A percentile compares a stretch with the other conserved stretches of the same genome.
Conservation (phyloP, 2,329 filamentous ascomycete species). For the Beauveria sp. region DNA sequence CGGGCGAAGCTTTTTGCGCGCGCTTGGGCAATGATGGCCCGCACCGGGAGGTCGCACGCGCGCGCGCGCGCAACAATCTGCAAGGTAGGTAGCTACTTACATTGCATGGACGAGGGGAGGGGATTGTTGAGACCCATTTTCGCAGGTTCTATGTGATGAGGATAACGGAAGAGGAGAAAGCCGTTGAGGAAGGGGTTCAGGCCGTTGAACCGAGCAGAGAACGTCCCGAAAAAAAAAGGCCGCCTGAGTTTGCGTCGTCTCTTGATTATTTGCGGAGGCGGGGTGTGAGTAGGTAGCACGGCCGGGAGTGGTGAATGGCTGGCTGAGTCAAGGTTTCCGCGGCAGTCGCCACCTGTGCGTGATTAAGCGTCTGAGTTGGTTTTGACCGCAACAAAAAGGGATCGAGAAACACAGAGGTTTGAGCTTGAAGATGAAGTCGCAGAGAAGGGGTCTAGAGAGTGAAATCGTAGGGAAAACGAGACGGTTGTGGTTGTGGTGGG, state of each 20-base stretch:
- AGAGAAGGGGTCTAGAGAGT: too few relatives aligned
- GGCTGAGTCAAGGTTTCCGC: too few relatives aligned
- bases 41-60: neutral
- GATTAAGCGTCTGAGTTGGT: too few relatives aligned
- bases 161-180: neutral
- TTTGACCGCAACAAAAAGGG: neutral
- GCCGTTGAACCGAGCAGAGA: neutral
- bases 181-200: neutral
- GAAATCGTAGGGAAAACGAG: too few relatives aligned
- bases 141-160: neutral
- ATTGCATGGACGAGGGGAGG: constrained; percentile 59
- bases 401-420: neutral
- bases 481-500: neutral
- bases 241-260: neutral
- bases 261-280: constrained; percentile 3
- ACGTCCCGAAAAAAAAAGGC: neutral
- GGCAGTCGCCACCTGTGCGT: too few relatives aligned
- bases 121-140: constrained; percentile 60
- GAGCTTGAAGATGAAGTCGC: too few relatives aligned
- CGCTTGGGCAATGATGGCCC: neutral
- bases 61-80: neutral
- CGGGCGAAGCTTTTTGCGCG: neutral
- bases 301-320: too few relatives aligned
- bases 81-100: constrained; percentile 39
- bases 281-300: neutral